A percentile compares a stretch with the other conserved stretches of the same genome.
Conservation (phyloP, 495 filamentous ascomycete species). For the Neurospora pannonica region DNA sequence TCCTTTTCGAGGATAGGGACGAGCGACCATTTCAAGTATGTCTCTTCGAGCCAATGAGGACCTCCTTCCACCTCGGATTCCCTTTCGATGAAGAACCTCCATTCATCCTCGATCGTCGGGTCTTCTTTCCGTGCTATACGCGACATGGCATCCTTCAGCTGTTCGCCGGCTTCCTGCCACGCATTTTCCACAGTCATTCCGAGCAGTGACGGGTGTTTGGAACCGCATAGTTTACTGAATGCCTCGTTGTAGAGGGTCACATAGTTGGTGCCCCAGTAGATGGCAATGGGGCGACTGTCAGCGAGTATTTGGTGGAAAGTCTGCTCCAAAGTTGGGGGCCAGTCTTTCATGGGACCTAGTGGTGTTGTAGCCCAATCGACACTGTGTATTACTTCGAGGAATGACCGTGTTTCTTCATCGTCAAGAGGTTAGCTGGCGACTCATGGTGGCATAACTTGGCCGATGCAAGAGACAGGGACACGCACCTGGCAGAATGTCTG, state of each 20-base stretch:
- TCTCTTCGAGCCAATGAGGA: constrained; percentile 47
- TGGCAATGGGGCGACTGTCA: constrained; percentile 52
- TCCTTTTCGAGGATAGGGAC: constrained; percentile 47
- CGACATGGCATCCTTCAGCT: constrained; percentile 23
- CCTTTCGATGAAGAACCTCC: constrained; percentile 36
- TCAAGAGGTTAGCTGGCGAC: neutral
- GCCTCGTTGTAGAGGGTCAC: constrained; percentile 38
- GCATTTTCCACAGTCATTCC: constrained; percentile 28
- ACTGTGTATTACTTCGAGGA: constrained; percentile 22
- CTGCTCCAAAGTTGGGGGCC: constrained; percentile 45
- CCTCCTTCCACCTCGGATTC: constrained; percentile 22
- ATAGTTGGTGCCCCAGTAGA: constrained; percentile 38
- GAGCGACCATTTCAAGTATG: constrained; percentile 53
- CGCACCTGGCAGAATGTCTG: constrained; percentile 22
- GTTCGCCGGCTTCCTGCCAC: constrained; percentile 25
- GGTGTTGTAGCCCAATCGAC: constrained; percentile 49
- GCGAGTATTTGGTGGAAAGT: constrained; percentile 55
- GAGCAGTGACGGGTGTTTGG: constrained; percentile 27
- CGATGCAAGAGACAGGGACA: neutral
- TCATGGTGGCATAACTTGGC: neutral
- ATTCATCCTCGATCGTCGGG: constrained; percentile 26
- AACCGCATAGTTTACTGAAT: constrained; percentile 29
- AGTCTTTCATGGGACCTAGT: constrained; percentile 51
- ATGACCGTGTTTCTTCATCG: constrained; percentile 21
- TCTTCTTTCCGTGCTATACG: constrained; percentile 13